These are phyloP conservation scores for Tremellales sp. DNA, from an alignment of 1,284 basidiomycete species.

Conservation along the genomic window DNA sequence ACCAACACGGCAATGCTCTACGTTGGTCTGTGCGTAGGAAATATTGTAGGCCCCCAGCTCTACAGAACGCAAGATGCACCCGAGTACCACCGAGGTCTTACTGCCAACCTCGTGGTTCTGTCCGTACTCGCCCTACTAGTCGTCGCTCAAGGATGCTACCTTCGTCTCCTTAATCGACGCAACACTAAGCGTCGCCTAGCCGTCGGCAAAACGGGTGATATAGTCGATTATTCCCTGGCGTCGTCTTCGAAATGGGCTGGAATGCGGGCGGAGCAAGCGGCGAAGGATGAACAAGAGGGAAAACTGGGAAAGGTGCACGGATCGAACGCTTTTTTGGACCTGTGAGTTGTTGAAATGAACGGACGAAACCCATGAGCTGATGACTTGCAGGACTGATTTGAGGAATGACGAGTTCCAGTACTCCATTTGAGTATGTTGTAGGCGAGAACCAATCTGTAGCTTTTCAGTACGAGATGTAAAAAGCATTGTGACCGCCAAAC, in stretches of 20 bases:
- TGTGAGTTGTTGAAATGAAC: conserved; percentile 13
- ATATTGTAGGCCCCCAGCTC: conserved; percentile 38
- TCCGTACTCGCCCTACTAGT: conserved; percentile 20
- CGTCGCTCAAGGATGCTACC: conserved; percentile 44
- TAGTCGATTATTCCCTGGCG: conserved; percentile 51
- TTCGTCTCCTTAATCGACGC: conserved; percentile 49
- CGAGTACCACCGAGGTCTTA: conserved; percentile 23
- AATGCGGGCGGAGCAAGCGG: conserved; percentile 23
- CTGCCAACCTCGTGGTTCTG: conserved; percentile 25
- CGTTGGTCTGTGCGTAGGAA: conserved; percentile 30
- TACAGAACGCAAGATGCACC: conserved; percentile 23
- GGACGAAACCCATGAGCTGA: not conserved
- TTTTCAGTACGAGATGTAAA: too few relatives aligned
- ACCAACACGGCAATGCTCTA: conserved; percentile 32
- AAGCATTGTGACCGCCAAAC: too few relatives aligned
- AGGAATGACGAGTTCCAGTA: conserved; percentile 48
- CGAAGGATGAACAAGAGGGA: conserved; percentile 22
- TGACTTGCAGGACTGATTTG: conserved; percentile 42
- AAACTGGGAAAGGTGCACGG: conserved; percentile 36
- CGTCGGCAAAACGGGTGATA: conserved; percentile 47
- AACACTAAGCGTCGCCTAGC: conserved; percentile 47
- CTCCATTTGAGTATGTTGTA: not conserved
- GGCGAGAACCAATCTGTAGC: too few relatives aligned
- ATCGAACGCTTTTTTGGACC: conserved; percentile 52
- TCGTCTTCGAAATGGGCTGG: conserved; percentile 33